Percentiles rank a stretch among this genome's conserved stretches.
Conservation (phyloP, 352 stramenopile genomes). For the Pythium vanterpoolii region DNA sequence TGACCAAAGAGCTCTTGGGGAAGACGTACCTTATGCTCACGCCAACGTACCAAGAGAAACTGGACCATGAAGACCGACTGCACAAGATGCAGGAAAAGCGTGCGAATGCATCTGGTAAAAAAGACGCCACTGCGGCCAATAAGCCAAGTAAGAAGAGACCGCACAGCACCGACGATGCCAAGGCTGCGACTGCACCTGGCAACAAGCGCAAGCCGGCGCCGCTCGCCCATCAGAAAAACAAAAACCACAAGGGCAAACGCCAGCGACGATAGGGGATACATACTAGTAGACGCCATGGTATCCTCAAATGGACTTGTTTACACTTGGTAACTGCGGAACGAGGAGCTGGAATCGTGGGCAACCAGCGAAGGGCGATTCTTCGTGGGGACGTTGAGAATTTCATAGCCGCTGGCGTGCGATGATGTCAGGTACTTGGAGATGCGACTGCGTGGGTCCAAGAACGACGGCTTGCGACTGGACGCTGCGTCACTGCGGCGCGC, state of each 20-base stretch:
- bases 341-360: constrained; percentile 23
- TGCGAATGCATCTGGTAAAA: constrained; percentile 16
- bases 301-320: constrained; percentile 10
- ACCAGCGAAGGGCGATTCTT: constrained; percentile 23
- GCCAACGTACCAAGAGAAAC: constrained; percentile 49
- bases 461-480: constrained; percentile 11
- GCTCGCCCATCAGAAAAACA: constrained; percentile 40
- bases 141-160: constrained; percentile 20
- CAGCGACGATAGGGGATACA: constrained; percentile 20
- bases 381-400: constrained; percentile 23
- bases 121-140: not conserved
- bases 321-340: constrained; percentile 25
- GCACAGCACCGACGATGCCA: constrained; percentile 18
- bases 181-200: not conserved
- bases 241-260: constrained; percentile 25
- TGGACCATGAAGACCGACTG: constrained; percentile 30
- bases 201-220: constrained; percentile 19
- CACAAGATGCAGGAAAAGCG: constrained; percentile 35
- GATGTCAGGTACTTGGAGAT: constrained; percentile 39
- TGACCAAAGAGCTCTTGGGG: constrained; percentile 62
- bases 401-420: constrained; percentile 3
- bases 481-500: too few species aligned
- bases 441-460: constrained; percentile 23
- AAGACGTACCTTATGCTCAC: constrained; percentile 67
- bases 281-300: not conserved